A percentile compares a stretch with the other conserved stretches of the same genome.
Conservation (phyloP, 2,329 filamentous ascomycete genomes). For the Monilinia fructicola region DNA sequence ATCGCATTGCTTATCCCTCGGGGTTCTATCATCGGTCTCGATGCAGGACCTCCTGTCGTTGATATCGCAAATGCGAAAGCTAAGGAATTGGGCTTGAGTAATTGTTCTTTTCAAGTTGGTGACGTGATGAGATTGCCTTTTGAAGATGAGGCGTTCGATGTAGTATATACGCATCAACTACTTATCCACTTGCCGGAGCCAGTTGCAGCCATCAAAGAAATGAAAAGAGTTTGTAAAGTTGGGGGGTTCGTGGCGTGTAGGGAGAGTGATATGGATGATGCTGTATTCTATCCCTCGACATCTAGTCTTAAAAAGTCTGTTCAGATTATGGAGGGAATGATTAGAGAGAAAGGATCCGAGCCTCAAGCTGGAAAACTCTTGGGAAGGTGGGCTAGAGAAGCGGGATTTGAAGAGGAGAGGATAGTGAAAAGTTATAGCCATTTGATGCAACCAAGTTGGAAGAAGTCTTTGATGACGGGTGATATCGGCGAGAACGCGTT, state of each 20-base stretch:
- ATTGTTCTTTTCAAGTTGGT: conserved; percentile 20
- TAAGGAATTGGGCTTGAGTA: neutral
- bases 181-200: conserved; percentile 19
- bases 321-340: conserved; percentile 8
- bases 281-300: conserved; percentile 5
- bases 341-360: conserved; percentile 18
- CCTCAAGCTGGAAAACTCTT: conserved; percentile 9
- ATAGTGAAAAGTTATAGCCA: conserved; percentile 16
- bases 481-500: conserved; percentile 11
- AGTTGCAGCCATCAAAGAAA: conserved; percentile 4
- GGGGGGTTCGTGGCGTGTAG: conserved; percentile 21
- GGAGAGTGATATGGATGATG: conserved; percentile 17
- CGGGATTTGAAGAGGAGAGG: conserved; percentile 2
- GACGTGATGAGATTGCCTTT: conserved; percentile 20
- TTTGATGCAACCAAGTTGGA: conserved; percentile 22
- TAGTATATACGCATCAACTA: conserved; percentile 23
- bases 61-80: neutral
- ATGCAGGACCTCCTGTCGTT: neutral
- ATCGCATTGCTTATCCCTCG: conserved; percentile 11
- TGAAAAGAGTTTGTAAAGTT: conserved; percentile 19
- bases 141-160: conserved; percentile 18
- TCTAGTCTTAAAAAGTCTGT: neutral
- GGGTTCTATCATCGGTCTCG: conserved; percentile 15
- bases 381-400: conserved; percentile 17
- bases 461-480: neutral